These are phyloP conservation scores for Canavalia ensiformis DNA, from an alignment of 306 rosid species.

Conservation along the genomic window DNA sequence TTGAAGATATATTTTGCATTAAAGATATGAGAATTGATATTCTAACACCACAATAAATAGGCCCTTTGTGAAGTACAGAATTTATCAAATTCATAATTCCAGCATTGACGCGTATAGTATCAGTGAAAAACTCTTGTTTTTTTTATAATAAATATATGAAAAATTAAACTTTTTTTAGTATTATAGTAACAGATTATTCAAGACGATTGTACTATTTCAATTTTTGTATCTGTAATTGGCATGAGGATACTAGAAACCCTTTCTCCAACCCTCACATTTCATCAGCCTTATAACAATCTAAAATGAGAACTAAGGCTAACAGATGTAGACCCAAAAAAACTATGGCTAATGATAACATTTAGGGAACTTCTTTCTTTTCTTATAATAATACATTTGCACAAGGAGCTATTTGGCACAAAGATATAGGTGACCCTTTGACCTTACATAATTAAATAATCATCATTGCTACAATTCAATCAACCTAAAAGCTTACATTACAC, in stretches of 20 bases:
- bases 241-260: neutral
- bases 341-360: neutral
- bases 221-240: neutral
- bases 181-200: too few species aligned
- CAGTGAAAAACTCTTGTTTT: too few species aligned
- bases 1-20: too few species aligned
- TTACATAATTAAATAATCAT: neutral
- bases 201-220: neutral
- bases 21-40: too few species aligned
- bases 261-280: neutral
- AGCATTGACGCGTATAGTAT: too few species aligned
- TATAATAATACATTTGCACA: too few species aligned
- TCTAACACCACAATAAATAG: too few species aligned
- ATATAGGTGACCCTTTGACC: neutral
- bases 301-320: neutral
- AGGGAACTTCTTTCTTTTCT: neutral
- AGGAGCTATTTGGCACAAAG: neutral
- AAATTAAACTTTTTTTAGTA: too few species aligned
- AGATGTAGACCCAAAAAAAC: too few species aligned
- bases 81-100: too few species aligned
- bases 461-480: neutral
- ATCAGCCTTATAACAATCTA: neutral
- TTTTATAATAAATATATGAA: too few species aligned
- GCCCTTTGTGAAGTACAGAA: too few species aligned
- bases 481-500: neutral